These are phyloP conservation scores for Penicillium palitans DNA, from an alignment of 2,329 filamentous ascomycete genomes.

Conservation along the genomic window DNA sequence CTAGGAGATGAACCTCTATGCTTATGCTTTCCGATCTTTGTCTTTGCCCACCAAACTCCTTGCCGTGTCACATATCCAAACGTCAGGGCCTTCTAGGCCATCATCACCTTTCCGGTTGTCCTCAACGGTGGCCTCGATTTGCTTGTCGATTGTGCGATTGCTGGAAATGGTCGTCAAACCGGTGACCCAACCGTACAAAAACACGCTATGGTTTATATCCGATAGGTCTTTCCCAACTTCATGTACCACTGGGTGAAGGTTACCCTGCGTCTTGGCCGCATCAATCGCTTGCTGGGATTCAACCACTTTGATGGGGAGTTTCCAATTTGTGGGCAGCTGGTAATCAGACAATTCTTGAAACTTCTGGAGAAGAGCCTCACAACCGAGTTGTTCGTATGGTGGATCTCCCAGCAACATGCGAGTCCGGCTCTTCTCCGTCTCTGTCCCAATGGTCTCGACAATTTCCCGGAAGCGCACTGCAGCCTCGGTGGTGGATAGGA, in stretches of 20 bases:
- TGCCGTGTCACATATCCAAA: constrained; percentile 66
- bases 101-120: constrained; percentile 50
- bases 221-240: constrained; percentile 53
- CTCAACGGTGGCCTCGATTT: constrained; percentile 62
- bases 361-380: constrained; percentile 34
- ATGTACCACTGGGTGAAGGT: constrained; percentile 48
- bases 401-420: constrained; percentile 57
- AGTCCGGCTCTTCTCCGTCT: constrained; percentile 60
- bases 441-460: constrained; percentile 62
- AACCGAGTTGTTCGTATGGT: constrained; percentile 34
- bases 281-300: constrained; percentile 48
- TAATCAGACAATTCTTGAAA: constrained; percentile 56
- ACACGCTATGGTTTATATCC: constrained; percentile 67
- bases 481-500: constrained; percentile 68
- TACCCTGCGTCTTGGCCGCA: constrained; percentile 33
- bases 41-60: constrained; percentile 68
- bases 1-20: not conserved
- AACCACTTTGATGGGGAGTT: constrained; percentile 62
- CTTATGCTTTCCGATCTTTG: constrained; percentile 46
- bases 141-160: constrained; percentile 66
- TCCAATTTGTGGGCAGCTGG: constrained; percentile 53
- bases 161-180: constrained; percentile 68
- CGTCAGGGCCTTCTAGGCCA: constrained; percentile 57
- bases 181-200: constrained; percentile 68
- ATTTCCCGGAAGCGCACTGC: constrained; percentile 67